Conservation (phyloP, 495 filamentous ascomycete species). For the Trichoderma orchidacearum region DNA sequence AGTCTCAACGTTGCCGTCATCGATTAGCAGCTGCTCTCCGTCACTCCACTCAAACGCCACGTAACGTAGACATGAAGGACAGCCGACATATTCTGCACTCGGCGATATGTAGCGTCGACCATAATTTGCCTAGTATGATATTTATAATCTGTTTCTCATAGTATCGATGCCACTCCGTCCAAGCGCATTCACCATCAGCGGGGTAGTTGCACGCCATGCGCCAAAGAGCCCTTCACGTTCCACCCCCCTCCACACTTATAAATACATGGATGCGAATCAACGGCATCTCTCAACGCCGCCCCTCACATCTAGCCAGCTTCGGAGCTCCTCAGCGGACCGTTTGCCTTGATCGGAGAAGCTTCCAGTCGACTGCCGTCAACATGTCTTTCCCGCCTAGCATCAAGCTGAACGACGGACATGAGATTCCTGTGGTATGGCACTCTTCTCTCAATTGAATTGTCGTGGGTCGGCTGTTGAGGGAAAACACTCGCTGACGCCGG, state of each 20-base stretch:
- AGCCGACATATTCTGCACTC: too few relatives aligned
- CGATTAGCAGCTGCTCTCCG: too few relatives aligned
- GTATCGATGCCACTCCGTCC: neutral
- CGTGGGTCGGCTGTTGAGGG: too few relatives aligned
- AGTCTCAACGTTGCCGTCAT: too few relatives aligned
- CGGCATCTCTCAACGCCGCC: neutral
- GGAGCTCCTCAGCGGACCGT: neutral
- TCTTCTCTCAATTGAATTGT: neutral
- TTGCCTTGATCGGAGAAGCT: neutral
- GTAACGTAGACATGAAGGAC: too few relatives aligned
- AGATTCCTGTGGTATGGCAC: slow-evolving; percentile 53
- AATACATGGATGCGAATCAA: neutral
- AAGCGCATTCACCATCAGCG: neutral
- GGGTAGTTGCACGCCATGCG: neutral
- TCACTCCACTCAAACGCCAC: too few relatives aligned
- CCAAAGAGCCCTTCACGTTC: neutral
- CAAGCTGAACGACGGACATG: slow-evolving; percentile 40
- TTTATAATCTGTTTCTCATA: too few relatives aligned
- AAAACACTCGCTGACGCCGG: neutral
- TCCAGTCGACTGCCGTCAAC: neutral
- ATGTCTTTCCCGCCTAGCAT: neutral
- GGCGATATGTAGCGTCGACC: too few relatives aligned
- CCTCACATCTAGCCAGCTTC: neutral
- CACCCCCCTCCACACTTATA: neutral
- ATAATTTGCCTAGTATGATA: too few relatives aligned